Evolutionary conservation across 2,329 filamentous ascomycete species (phyloP).

Genomic region (Trichoderma oligosporum): DNA sequence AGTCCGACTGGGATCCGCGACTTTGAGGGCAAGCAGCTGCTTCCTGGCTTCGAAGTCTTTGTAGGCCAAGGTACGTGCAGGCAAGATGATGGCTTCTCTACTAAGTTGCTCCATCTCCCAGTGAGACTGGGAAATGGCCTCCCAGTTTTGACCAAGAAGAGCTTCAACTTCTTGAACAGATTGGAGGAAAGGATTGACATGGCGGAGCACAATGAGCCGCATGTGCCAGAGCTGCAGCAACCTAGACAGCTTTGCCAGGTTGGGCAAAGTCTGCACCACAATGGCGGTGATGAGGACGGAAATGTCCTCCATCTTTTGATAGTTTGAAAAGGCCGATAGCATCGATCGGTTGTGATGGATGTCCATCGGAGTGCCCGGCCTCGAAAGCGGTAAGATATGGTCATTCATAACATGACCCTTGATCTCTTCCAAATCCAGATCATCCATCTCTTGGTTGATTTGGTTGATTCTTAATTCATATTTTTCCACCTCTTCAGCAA

Average conservation of each 20-base stretch:
- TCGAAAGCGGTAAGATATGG: conserved; percentile 59
- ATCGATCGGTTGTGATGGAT: conserved; percentile 31
- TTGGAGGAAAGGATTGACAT: conserved; percentile 64
- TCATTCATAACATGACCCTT: conserved; percentile 83
- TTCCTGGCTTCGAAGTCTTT: conserved; percentile 58
- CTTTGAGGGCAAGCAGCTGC: conserved; percentile 61
- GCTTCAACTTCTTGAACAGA: conserved; percentile 64
- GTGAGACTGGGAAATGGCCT: conserved; percentile 45
- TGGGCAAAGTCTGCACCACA: conserved; percentile 81
- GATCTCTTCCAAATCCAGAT: conserved; percentile 76
- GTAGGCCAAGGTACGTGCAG: conserved; percentile 34
- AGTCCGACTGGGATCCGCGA: conserved; percentile 64
- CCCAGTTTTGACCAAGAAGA: conserved; percentile 64
- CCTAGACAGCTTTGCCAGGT: conserved; percentile 67
- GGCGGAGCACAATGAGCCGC: conserved; percentile 69
- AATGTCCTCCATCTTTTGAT: conserved; percentile 79
- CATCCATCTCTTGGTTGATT: conserved; percentile 66
- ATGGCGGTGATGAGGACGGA: conserved; percentile 88
- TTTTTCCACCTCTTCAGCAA: conserved; percentile 56
- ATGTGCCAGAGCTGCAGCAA: conserved; percentile 76
- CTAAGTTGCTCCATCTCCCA: conserved; percentile 10
- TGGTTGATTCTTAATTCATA: conserved; percentile 73
- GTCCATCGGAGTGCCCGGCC: conserved; percentile 36
- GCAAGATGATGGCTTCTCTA: conserved; percentile 19
- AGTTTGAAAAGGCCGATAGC: conserved; percentile 45